A percentile compares a stretch with the other conserved stretches of the same genome.
phyloP scores from a whole-genome alignment of 1,139 yeast genomes.

The Magnusiomyces tetraspermus region DNA sequence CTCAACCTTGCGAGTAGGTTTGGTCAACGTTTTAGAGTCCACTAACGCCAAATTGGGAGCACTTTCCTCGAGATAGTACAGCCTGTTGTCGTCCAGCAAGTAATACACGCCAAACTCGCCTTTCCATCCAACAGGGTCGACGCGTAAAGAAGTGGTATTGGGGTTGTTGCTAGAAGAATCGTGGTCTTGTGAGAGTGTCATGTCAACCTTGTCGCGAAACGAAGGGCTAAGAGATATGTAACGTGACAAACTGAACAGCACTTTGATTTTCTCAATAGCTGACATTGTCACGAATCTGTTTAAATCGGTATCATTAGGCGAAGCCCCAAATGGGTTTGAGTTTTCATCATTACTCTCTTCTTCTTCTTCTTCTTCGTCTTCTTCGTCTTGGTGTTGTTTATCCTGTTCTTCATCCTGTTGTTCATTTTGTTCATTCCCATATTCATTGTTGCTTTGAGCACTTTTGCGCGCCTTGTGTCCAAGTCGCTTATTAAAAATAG shows the following conservation, averaged over 20 bases:
- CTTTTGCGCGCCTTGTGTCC: too few relatives aligned
- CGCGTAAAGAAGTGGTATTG: conserved; percentile 17
- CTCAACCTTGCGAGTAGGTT: background rate
- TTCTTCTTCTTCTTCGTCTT: background rate
- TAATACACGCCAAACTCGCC: conserved; percentile 27
- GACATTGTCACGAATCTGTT: conserved; percentile 9
- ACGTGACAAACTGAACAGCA: conserved; percentile 20
- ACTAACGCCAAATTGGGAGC: conserved; percentile 21
- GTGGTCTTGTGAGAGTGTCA: conserved; percentile 12
- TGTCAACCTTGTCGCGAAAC: conserved; percentile 23
- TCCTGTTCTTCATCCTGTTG: too few relatives aligned
- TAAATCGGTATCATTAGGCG: conserved; percentile 2
- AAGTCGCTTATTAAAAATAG: conserved; percentile 5
- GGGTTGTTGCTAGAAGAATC: conserved; percentile 1
- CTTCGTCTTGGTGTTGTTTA: background rate
- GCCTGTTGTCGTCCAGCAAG: conserved; percentile 31
- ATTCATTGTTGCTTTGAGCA: too few relatives aligned
- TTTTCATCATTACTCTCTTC: background rate
- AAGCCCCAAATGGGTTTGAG: conserved; percentile 11
- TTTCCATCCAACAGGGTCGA: conserved; percentile 30
- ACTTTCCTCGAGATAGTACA: conserved; percentile 24
- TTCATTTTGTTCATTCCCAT: too few relatives aligned
- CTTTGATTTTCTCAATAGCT: conserved; percentile 16
- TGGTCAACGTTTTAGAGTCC: conserved; percentile 1
- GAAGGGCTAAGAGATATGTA: conserved; percentile 21